Evolutionary conservation across 148 eudicot species (phyloP).

Genomic region (Chenopodium berlandieri): DNA sequence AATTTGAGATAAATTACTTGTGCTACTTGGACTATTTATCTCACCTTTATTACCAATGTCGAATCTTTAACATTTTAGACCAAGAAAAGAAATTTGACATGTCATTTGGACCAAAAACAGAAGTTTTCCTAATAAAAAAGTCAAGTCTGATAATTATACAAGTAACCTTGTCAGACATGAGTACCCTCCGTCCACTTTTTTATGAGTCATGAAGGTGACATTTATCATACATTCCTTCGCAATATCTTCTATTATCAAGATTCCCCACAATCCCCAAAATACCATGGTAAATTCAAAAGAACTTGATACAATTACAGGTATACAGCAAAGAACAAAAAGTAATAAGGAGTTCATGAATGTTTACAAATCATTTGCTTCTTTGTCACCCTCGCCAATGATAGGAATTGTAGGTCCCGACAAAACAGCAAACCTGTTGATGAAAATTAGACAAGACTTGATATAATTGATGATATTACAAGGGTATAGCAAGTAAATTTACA

Average conservation of each 20-base stretch:
- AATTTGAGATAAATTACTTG: neutral
- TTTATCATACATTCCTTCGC: neutral
- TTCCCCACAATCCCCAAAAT: neutral
- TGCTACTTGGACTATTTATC: neutral
- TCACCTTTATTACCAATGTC: neutral
- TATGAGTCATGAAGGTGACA: no score
- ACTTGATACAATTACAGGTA: neutral
- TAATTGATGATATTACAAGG: neutral
- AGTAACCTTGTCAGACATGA: neutral
- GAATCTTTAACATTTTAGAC: neutral
- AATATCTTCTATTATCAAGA: neutral
- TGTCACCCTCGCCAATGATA: slow-evolving; percentile 93
- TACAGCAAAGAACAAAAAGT: slow-evolving; percentile 1
- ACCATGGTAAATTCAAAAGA: neutral
- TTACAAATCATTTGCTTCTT: slow-evolving; percentile 94
- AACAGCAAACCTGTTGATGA: slow-evolving; percentile 68
- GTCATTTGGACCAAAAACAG: neutral
- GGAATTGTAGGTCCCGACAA: slow-evolving; percentile 96
- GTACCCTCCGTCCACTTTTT: neutral
- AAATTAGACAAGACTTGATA: slow-evolving; percentile 26
- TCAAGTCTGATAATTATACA: neutral
- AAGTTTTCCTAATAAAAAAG: neutral
- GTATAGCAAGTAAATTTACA: neutral
- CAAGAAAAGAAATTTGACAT: neutral
- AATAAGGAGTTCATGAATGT: neutral